Base-by-base conservation (phyloP, 192 early-diverging fungal genomes). In the Mortierella alpina region DNA sequence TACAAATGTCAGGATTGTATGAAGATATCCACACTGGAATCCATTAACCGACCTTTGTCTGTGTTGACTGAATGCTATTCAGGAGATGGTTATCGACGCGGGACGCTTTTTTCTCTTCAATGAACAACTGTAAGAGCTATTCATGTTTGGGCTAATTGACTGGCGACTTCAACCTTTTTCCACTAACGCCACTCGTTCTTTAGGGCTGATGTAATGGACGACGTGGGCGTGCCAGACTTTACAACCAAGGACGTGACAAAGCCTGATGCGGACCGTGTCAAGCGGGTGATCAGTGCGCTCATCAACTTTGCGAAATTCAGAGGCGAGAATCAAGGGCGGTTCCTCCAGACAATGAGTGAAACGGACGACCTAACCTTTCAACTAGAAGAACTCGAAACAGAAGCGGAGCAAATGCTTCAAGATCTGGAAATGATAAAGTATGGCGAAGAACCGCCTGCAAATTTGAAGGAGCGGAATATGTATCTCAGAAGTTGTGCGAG, bases 261-360 rank as follows among this genome's bases (percentile, higher is more conserved):
- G n/a, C 96, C 96, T 0, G 92, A 95, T 72, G 86, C 91, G 0
- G 83, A 72, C 0, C 87, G 91, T 6, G 82, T 95, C 40, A 78
- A 91, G 0, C 82, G 86, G n/a, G 88, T 94, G n/a, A 85, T 97
- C 11, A 93, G 91, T 79, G 93, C 88, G 8, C 84, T 96, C 23
- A 95, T 95, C 72, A 97, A 97, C 74, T 97, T 95, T 87, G 92
- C 91, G 59, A 96, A 94, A 84, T 97, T 97, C 73, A 84, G 94
- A 20, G 94, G 96, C 61, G 92, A 95, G 68, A 84, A 90, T 8
- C 72, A 83, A 56, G 66, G 54, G 4, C 46, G 57, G 11, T 66
- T 80, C 42, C 58, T 57, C 18, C n/a, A 67, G 12, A 48, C 54
- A 41, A 46, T 72, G 4, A 13, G 42, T 15, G 31, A 62, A 17